Conservation (phyloP, 2,329 filamentous ascomycete genomes). For the Fusarium nurragi region DNA sequence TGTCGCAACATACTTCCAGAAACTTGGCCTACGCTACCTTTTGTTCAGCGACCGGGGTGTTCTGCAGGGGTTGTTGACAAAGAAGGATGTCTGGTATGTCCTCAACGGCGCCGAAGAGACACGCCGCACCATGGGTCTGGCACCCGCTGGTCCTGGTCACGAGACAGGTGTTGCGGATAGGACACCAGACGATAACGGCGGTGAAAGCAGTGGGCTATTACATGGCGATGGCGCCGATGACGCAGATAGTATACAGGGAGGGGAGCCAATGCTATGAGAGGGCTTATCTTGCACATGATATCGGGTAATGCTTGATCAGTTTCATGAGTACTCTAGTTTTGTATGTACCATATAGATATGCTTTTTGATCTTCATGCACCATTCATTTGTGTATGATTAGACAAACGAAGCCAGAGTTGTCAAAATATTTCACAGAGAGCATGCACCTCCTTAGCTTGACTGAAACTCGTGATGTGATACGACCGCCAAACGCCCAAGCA, state of each 20-base stretch:
- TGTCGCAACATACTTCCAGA: slow-evolving; percentile 93
- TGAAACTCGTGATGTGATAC: not conserved
- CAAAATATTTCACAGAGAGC: slow-evolving; percentile 1
- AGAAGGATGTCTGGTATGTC: slow-evolving; percentile 97
- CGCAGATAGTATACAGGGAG: slow-evolving; percentile 43
- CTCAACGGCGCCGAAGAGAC: slow-evolving; percentile 80
- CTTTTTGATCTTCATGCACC: not conserved
- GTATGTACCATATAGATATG: not conserved
- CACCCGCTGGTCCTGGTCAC: slow-evolving; percentile 31
- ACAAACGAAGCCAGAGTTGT: not conserved
- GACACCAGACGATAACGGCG: slow-evolving; percentile 46
- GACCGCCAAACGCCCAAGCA: slow-evolving; percentile 25
- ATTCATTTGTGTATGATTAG: not conserved
- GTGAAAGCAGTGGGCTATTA: slow-evolving; percentile 57
- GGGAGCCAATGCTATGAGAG: slow-evolving; percentile 43
- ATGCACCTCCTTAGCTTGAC: slow-evolving; percentile 5
- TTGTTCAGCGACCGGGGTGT: slow-evolving; percentile 85
- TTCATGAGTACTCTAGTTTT: slow-evolving; percentile 5
- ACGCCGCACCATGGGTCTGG: slow-evolving; percentile 52
- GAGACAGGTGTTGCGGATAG: slow-evolving; percentile 49
- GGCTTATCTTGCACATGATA: not conserved
- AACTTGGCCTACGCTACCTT: slow-evolving; percentile 89
- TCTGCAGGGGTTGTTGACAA: slow-evolving; percentile 87
- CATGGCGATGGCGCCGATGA: slow-evolving; percentile 50
- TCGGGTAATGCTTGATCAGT: slow-evolving; percentile 10